Conservation (phyloP, 495 filamentous ascomycete species). For the Aspergillus incahuasiensis region DNA sequence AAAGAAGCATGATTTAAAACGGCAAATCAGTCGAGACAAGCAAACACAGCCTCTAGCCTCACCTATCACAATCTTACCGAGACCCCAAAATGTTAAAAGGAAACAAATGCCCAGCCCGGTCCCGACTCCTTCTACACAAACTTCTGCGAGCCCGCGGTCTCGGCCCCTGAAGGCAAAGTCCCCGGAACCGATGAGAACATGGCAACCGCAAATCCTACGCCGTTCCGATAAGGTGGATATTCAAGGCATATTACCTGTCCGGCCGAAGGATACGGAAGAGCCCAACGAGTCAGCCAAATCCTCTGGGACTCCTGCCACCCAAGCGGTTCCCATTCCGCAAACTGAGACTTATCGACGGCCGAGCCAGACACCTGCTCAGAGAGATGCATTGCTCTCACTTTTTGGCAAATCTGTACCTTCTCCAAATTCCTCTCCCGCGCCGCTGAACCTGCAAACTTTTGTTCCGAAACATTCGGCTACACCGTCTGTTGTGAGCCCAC, state of each 20-base stretch:
- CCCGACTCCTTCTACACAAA: constrained; percentile 13
- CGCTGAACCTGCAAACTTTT: constrained; percentile 24
- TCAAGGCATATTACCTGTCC: constrained; percentile 19
- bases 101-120: constrained; percentile 21
- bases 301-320: background rate
- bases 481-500: constrained; percentile 42
- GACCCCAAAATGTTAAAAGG: constrained; percentile 36
- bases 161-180: constrained; percentile 17
- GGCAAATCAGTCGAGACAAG: constrained; percentile 22
- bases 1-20: constrained; percentile 20
- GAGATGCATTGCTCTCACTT: constrained; percentile 62
- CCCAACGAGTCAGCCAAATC: constrained; percentile 5
- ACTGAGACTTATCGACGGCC: constrained; percentile 36
- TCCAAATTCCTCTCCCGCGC: constrained; percentile 19
- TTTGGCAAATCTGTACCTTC: constrained; percentile 55
- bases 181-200: constrained; percentile 40
- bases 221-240: constrained; percentile 41
- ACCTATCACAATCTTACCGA: constrained; percentile 41
- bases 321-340: constrained; percentile 7
- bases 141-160: constrained; percentile 11
- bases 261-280: constrained; percentile 15
- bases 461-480: constrained; percentile 18
- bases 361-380: constrained; percentile 55
- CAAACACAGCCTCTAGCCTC: constrained; percentile 24
- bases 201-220: constrained; percentile 58